Evolutionary conservation across 2,329 filamentous ascomycete genomes (phyloP).

Genomic region (Huntiella moniliformis): DNA sequence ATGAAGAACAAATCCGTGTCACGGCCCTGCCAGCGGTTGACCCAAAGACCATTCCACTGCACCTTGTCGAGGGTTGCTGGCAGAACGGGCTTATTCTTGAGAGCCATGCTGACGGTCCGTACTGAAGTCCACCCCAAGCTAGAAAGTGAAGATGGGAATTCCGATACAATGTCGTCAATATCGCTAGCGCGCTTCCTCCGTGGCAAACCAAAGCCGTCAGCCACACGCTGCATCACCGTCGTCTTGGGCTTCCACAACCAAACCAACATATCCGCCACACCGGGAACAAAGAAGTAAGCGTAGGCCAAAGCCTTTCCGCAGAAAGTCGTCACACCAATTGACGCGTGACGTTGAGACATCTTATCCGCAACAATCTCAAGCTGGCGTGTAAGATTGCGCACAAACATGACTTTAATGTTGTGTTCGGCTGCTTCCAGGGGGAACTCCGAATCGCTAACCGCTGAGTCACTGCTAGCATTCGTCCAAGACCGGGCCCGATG

Average conservation of each 20-base stretch:
- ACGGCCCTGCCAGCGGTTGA: slow-evolving; percentile 65
- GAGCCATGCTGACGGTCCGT: slow-evolving; percentile 28
- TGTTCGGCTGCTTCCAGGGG: slow-evolving; percentile 55
- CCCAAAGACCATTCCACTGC: slow-evolving; percentile 73
- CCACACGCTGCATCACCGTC: slow-evolving; percentile 49
- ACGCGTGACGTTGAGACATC: slow-evolving; percentile 57
- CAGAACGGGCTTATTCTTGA: slow-evolving; percentile 31
- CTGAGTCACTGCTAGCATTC: slow-evolving; percentile 34
- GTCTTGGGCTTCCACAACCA: slow-evolving; percentile 60
- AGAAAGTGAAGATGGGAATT: slow-evolving; percentile 50
- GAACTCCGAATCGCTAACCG: slow-evolving; percentile 46
- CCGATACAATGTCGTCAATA: slow-evolving; percentile 44
- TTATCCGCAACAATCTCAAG: slow-evolving; percentile 78
- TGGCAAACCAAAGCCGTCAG: slow-evolving; percentile 49
- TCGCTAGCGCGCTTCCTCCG: slow-evolving; percentile 30
- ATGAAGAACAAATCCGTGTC: slow-evolving; percentile 85
- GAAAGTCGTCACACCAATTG: slow-evolving; percentile 56
- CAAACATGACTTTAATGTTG: slow-evolving; percentile 75
- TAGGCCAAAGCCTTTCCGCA: slow-evolving; percentile 83
- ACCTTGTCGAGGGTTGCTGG: slow-evolving; percentile 53
- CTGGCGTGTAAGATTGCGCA: slow-evolving; percentile 63
- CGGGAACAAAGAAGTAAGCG: slow-evolving; percentile 82
- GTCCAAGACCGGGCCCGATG: slow-evolving; percentile 28
- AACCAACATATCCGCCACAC: slow-evolving; percentile 65
- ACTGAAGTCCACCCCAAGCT: slow-evolving; percentile 37